Base-by-base conservation (phyloP, 306 rosid genomes). In the Cicer arietinum region DNA sequence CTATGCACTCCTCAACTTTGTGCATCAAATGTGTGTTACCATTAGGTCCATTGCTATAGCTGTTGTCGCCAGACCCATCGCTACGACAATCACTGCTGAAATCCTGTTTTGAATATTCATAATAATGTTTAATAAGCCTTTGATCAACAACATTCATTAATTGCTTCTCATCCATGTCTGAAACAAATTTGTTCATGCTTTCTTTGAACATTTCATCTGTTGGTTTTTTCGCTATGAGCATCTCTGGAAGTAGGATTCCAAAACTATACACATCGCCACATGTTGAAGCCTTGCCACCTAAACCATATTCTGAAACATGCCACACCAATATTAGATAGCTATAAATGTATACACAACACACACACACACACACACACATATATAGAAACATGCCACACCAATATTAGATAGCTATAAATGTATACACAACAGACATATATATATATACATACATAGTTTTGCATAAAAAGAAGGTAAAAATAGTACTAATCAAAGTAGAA, bases 261-360 rank as follows among this genome's bases (percentile, higher is more conserved):
- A 82, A 85, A 59, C 89, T 77, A 46, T 80, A 83, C 45, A 80
- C 89, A 41, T 85, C 89, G 0, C 86, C 85, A 14, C 51, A 6
- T 5, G 83, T 82, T 9, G 89, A 82, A 63, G 81, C 83, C 66
- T 83, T 82, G 35, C 67, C 66, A 2, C 86, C 83, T 2, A 53
- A 0, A 48, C 89, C 89, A 69, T 85, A 82, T 77, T 85, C 86
- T 85, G 69, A 62, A 67, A 79, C 77, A 79, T 41, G 58, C 18
- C 47, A 75, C 51, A 16, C 35, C 9, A 13, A 61, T 54, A 45
- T 79, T 46, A 81, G 74, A 42, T 7, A 3, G 1, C 46, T 59
- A 59, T 30, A 11, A 0, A 3, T 7, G 35, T 0, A 4, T 22
- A 9, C 3, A 22, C 7, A n/a, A 22, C 16, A 14, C 16, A 14